Conservation (phyloP, 1,139 yeast genomes). For the Saccharomyces hybrid region DNA sequence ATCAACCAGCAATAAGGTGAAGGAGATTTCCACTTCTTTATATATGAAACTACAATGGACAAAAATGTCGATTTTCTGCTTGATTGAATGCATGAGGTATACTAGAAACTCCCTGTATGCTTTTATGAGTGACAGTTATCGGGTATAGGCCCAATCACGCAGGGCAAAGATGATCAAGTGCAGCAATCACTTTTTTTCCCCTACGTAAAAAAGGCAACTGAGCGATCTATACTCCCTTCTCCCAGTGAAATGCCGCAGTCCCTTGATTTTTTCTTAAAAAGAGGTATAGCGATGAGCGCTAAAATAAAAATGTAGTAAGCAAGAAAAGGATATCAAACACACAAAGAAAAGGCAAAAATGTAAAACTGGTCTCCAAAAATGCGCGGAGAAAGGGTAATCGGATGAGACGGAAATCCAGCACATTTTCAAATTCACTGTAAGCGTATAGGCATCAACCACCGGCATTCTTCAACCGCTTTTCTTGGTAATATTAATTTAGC, state of each 20-base stretch:
- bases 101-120: background rate
- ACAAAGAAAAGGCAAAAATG: background rate
- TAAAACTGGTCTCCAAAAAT: background rate
- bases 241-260: background rate
- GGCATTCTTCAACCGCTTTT: background rate
- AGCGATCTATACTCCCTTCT: background rate
- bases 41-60: background rate
- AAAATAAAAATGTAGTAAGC: background rate
- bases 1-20: background rate
- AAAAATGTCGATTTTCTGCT: background rate
- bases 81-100: background rate
- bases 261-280: background rate
- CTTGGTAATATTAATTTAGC: background rate
- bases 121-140: background rate
- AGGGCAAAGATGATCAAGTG: background rate
- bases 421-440: background rate
- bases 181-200: background rate
- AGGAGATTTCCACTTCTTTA: background rate
- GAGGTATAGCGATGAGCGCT: background rate
- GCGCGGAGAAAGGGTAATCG: background rate
- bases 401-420: background rate
- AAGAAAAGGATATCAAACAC: background rate
- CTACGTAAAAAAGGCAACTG: background rate
- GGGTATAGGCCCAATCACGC: background rate
- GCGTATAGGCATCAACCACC: background rate